phyloP scores from a whole-genome alignment of 2,329 filamentous ascomycete species.

The Alternaria triticimaculans region DNA sequence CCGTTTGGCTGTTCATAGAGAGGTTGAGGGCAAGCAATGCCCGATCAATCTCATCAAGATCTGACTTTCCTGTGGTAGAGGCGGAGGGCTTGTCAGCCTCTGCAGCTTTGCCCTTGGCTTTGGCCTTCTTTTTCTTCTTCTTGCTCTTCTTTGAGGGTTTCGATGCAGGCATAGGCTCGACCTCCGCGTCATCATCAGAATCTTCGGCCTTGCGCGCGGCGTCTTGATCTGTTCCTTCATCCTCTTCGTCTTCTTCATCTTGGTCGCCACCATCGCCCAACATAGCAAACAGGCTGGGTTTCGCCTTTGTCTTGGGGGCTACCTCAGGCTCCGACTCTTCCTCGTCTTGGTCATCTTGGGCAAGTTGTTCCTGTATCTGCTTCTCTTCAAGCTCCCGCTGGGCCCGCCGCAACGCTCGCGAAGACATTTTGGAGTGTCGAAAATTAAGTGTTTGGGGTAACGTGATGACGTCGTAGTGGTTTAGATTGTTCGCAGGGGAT shows the following conservation, averaged over 20 bases:
- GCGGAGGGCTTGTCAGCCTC: constrained; percentile 22
- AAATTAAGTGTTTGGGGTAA: constrained; percentile 14
- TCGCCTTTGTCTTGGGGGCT: constrained; percentile 32
- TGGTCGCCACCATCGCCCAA: constrained; percentile 51
- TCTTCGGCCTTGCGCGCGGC: constrained; percentile 38
- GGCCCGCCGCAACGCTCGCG: constrained; percentile 68
- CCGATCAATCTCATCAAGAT: constrained; percentile 70
- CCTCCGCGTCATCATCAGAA: constrained; percentile 33
- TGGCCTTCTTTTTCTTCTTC: constrained; percentile 69
- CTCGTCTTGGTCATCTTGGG: constrained; percentile 44
- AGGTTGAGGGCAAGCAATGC: constrained; percentile 65
- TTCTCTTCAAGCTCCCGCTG: constrained; percentile 67
- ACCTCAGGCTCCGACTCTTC: constrained; percentile 50
- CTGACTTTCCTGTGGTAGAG: constrained; percentile 32
- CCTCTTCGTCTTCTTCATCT: constrained; percentile 46
- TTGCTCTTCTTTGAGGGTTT: constrained; percentile 54
- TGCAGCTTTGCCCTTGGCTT: constrained; percentile 58
- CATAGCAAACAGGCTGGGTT: constrained; percentile 57
- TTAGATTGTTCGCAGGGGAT: constrained; percentile 11
- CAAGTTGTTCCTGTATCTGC: constrained; percentile 53
- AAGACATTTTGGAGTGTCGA: constrained; percentile 60
- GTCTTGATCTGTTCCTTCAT: constrained; percentile 32
- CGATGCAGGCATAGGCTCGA: constrained; percentile 30
- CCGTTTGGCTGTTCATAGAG: constrained; percentile 23
- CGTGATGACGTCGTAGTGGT: constrained; percentile 28